Evolutionary conservation across 805 yeast species (phyloP).

Genomic region (Alloascoidea africana): DNA sequence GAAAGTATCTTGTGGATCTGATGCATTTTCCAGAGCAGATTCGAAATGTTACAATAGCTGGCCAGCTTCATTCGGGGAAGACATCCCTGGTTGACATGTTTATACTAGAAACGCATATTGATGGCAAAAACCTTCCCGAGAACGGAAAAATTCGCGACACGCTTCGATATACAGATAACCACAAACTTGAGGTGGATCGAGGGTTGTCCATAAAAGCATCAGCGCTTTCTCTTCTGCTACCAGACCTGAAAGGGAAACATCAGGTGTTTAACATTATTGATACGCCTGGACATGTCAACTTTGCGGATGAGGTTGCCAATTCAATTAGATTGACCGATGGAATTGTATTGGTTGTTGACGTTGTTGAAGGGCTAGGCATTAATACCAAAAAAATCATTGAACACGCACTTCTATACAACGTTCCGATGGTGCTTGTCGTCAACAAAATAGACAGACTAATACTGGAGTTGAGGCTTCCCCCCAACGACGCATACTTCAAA

Average conservation of each 20-base stretch:
- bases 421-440: slow-evolving; percentile 44
- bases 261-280: slow-evolving; percentile 53
- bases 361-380: slow-evolving; percentile 66
- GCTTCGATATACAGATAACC: slow-evolving; percentile 60
- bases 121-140: slow-evolving; percentile 22
- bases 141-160: too few species aligned
- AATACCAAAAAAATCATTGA: slow-evolving; percentile 33
- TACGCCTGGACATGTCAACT: slow-evolving; percentile 86
- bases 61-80: slow-evolving; percentile 76
- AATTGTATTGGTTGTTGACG: slow-evolving; percentile 61
- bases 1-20: slow-evolving; percentile 41
- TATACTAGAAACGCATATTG: slow-evolving; percentile 48
- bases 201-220: slow-evolving; percentile 53
- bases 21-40: slow-evolving; percentile 43
- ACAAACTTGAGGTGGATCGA: slow-evolving; percentile 50
- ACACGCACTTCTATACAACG: slow-evolving; percentile 31
- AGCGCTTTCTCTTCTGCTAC: slow-evolving; percentile 45
- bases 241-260: slow-evolving; percentile 38
- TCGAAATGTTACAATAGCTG: slow-evolving; percentile 67
- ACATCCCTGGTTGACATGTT: slow-evolving; percentile 62
- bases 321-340: slow-evolving; percentile 50
- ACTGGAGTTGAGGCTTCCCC: slow-evolving; percentile 64
- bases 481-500: slow-evolving; percentile 58
- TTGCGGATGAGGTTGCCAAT: slow-evolving; percentile 56
- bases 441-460: slow-evolving; percentile 82